Evolutionary conservation across 2,329 filamentous ascomycete species (phyloP).

Genomic region (Clonostachys chloroleuca): DNA sequence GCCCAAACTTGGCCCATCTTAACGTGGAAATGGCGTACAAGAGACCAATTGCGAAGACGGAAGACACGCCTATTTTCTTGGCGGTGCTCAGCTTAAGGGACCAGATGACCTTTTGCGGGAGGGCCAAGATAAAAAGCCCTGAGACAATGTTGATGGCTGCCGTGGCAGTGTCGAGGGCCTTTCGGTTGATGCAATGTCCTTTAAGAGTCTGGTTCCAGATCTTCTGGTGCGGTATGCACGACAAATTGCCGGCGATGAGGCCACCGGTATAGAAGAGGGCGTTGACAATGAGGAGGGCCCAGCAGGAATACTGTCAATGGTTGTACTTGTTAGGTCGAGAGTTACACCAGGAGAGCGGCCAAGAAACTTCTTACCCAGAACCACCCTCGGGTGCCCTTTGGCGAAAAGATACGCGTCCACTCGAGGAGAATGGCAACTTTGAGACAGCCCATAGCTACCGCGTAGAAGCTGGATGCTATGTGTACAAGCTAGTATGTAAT

Average conservation of each 20-base stretch:
- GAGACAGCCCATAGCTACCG: not conserved
- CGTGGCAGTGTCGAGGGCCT: slow-evolving; percentile 7
- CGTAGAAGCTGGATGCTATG: not conserved
- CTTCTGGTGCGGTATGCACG: slow-evolving; percentile 15
- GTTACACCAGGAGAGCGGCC: too few species aligned
- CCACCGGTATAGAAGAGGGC: slow-evolving; percentile 1
- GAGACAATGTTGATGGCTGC: slow-evolving; percentile 14
- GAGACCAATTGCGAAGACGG: slow-evolving; percentile 20
- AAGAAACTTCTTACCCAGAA: slow-evolving; percentile 14
- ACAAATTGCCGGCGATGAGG: slow-evolving; percentile 11
- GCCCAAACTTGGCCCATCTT: too few species aligned
- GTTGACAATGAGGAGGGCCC: slow-evolving; percentile 3
- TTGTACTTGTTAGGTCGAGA: too few species aligned
- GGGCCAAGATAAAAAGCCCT: slow-evolving; percentile 16
- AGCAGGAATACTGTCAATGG: slow-evolving; percentile 4
- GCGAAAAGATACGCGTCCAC: slow-evolving; percentile 6
- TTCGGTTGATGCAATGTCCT: not conserved
- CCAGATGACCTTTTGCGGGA: slow-evolving; percentile 20
- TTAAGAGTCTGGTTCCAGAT: slow-evolving; percentile 12
- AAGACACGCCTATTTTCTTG: slow-evolving; percentile 17
- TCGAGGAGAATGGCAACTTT: slow-evolving; percentile 8
- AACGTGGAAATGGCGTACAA: slow-evolving; percentile 41
- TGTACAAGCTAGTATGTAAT: not conserved
- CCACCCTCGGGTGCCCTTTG: slow-evolving; percentile 3
- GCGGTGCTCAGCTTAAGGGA: slow-evolving; percentile 14